These are phyloP conservation scores for Conringia planisiliqua DNA, from an alignment of 345 rosid genomes.

Conservation along the genomic window DNA sequence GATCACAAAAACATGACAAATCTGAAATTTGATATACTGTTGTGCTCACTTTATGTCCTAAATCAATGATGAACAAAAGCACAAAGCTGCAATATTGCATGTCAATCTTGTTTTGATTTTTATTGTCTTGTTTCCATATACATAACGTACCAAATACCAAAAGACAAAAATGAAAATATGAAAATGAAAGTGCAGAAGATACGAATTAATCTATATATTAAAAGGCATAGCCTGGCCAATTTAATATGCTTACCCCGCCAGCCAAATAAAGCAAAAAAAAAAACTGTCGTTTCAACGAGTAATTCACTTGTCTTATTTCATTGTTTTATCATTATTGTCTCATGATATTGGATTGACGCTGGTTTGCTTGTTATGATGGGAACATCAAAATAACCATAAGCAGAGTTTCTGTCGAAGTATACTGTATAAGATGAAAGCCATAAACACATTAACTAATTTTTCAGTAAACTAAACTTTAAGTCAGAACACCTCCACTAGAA, in stretches of 20 bases:
- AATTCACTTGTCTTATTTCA: slow-evolving; percentile 6
- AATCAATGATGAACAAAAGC: too few species aligned
- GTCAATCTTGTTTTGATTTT: slow-evolving; percentile 13
- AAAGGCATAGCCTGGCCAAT: neutral
- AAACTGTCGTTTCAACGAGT: slow-evolving; percentile 10
- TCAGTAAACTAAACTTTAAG: neutral
- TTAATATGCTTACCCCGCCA: slow-evolving; percentile 13
- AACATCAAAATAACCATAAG: neutral
- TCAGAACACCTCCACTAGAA: too few species aligned
- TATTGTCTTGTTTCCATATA: slow-evolving; percentile 17
- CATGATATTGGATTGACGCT: slow-evolving; percentile 7
- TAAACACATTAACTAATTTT: neutral
- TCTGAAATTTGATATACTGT: neutral
- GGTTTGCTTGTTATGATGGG: neutral
- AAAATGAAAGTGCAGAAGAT: neutral
- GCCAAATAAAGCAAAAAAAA: slow-evolving; percentile 5
- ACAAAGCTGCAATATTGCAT: slow-evolving; percentile 14
- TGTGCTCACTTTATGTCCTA: neutral
- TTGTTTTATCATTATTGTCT: slow-evolving; percentile 6
- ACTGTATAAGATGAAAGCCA: neutral
- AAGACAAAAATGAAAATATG: slow-evolving; percentile 3
- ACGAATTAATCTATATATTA: neutral
- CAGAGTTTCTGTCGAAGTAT: neutral
- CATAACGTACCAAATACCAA: slow-evolving; percentile 4
- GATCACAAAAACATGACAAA: neutral